Evolutionary conservation across 805 yeast species (phyloP).

Genomic region (Tetrapisispora phaffii): DNA sequence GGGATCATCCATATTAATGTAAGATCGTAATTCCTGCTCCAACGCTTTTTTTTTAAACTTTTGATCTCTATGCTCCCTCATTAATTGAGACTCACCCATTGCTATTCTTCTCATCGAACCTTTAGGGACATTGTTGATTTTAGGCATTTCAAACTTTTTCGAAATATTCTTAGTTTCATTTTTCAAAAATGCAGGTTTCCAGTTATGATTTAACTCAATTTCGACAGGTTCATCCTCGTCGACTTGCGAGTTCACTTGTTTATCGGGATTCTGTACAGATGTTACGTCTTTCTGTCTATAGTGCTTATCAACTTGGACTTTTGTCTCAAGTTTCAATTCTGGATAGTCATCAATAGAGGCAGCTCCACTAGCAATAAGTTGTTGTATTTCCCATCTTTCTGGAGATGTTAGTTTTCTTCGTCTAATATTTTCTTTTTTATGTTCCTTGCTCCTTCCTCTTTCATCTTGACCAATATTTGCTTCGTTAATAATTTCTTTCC

Average conservation of each 20-base stretch:
- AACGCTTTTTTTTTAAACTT: conserved; percentile 40
- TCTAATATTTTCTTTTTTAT: conserved; percentile 8
- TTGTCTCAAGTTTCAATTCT: conserved; percentile 34
- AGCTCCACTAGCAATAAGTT: conserved; percentile 72
- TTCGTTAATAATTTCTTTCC: conserved; percentile 29
- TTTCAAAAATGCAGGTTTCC: conserved; percentile 62
- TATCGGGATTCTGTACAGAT: not conserved
- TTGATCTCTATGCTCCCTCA: conserved; percentile 54
- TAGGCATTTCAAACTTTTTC: conserved; percentile 40
- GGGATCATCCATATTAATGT: conserved; percentile 25
- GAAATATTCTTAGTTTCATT: conserved; percentile 30
- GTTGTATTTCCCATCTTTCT: conserved; percentile 84
- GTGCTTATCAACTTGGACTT: conserved; percentile 1
- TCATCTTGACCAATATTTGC: conserved; percentile 3
- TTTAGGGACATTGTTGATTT: conserved; percentile 60
- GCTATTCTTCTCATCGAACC: conserved; percentile 76
- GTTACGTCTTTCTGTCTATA: not conserved
- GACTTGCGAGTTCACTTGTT: conserved; percentile 16
- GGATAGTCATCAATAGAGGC: conserved; percentile 60
- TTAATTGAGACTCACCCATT: conserved; percentile 57
- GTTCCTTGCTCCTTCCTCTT: conserved; percentile 1
- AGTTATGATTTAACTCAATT: conserved; percentile 53
- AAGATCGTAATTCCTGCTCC: conserved; percentile 30
- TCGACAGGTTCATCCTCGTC: conserved; percentile 44
- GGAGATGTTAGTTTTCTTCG: conserved; percentile 61